Conservation (phyloP, 2,329 filamentous ascomycete species). For the Nothophoma quercina region DNA sequence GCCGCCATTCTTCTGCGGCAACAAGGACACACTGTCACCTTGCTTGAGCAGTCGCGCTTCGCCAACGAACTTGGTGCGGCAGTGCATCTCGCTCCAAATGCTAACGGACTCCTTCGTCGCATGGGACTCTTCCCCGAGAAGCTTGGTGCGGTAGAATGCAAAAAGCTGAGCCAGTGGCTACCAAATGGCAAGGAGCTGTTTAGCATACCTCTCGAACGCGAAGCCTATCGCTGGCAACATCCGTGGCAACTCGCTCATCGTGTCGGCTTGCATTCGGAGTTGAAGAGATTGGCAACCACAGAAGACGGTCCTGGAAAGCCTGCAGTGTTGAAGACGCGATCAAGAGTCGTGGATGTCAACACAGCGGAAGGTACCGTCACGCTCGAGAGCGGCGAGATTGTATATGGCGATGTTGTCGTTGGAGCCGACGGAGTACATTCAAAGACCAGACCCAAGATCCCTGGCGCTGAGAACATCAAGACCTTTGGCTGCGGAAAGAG, state of each 20-base stretch:
- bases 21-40: slow-evolving; percentile 37
- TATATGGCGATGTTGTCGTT: slow-evolving; percentile 60
- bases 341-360: slow-evolving; percentile 56
- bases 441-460: slow-evolving; percentile 32
- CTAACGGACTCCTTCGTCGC: slow-evolving; percentile 62
- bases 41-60: slow-evolving; percentile 59
- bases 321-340: slow-evolving; percentile 52
- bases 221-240: slow-evolving; percentile 59
- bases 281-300: slow-evolving; percentile 58
- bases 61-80: slow-evolving; percentile 66
- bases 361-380: slow-evolving; percentile 30
- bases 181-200: slow-evolving; percentile 47
- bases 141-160: slow-evolving; percentile 46
- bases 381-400: slow-evolving; percentile 50
- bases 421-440: slow-evolving; percentile 65
- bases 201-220: slow-evolving; percentile 46
- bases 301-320: slow-evolving; percentile 45
- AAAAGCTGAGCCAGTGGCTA: slow-evolving; percentile 49
- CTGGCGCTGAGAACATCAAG: slow-evolving; percentile 42
- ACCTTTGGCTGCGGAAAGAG: slow-evolving; percentile 61
- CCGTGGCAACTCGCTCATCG: slow-evolving; percentile 64
- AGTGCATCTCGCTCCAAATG: slow-evolving; percentile 69
- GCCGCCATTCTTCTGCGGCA: slow-evolving; percentile 62
- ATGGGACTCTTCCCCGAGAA: slow-evolving; percentile 54
- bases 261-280: slow-evolving; percentile 59